Base-by-base conservation (phyloP, 306 rosid species). In the Trichosanthes cucumerina region DNA sequence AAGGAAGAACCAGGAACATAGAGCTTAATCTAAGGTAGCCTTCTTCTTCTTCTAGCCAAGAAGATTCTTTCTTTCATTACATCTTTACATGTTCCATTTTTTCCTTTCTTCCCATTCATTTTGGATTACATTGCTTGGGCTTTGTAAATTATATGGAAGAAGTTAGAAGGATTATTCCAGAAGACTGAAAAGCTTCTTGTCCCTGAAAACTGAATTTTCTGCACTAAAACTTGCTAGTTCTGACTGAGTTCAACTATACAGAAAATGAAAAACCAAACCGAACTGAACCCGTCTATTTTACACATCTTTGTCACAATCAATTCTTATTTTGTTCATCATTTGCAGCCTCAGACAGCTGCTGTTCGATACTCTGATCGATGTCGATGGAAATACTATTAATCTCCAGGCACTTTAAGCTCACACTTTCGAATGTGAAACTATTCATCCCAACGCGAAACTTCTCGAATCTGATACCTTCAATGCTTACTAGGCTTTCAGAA, bases 381-480 rank as follows among this genome's bases (percentile, higher is more conserved):
- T 91, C 86, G 14, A 89, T 70, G 79, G 82, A 88, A 46, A 86
- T 28, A 54, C 91, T 86, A 49, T 87, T 84, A 68, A 83, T 83
- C 80, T 92, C 97, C 28, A 87, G 83, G 79, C 96, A 89, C 84
- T 85, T 84, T 76, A 94, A 83, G 84, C 78, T 80, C 15, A 82
- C 79, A 79, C 94, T 90, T 75, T 80, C 78, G 58, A 90, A 86
- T 72, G 93, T 87, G 56, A 84, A 79, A 81, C 86, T 83, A 50
- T 89, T 96, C 87, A 92, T 84, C 43, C 88, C 92, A 21, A 90
- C 81, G 34, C 76, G 88, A 50, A 94, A 90, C 81, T 85, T 94
- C 83, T 83, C 88, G 9, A 92, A 60, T 73, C 88, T 87, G 81
- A 88, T 86, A 59, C 88, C 88, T 34, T 89, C 87, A 46, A 88